phyloP scores from a whole-genome alignment of 768 basidiomycete genomes.

The Gloeopeniophorella convolvens region DNA sequence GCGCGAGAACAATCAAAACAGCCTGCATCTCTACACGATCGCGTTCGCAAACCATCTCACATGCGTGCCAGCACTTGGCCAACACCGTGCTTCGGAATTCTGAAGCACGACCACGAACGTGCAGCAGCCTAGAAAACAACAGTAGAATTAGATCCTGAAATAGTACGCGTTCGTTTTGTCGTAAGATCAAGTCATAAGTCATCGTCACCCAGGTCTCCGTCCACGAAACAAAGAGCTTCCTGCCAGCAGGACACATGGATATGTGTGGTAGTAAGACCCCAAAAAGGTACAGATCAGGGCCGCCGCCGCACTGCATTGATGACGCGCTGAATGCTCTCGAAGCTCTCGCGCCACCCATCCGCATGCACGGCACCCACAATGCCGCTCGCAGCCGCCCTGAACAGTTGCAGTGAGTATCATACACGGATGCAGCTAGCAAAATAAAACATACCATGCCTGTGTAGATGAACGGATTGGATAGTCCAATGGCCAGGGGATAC shows the following conservation, averaged over 20 bases:
- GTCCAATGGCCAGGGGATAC: constrained; percentile 79
- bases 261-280: not conserved
- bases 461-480: constrained; percentile 74
- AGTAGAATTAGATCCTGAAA: constrained; percentile 11
- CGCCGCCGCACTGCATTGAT: constrained; percentile 31
- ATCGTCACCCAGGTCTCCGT: not conserved
- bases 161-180: constrained; percentile 5
- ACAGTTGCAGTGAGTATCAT: not conserved
- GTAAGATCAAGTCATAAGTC: constrained; percentile 7
- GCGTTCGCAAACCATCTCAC: too few relatives aligned
- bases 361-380: constrained; percentile 43
- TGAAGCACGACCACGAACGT: not conserved
- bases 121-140: constrained; percentile 1
- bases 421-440: not conserved
- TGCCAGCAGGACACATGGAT: constrained; percentile 11
- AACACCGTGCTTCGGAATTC: too few relatives aligned
- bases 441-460: constrained; percentile 60
- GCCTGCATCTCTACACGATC: too few relatives aligned
- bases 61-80: too few relatives aligned
- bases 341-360: constrained; percentile 39
- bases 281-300: constrained; percentile 17
- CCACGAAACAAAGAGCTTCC: constrained; percentile 6
- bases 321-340: constrained; percentile 35
- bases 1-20: too few relatives aligned
- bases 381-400: constrained; percentile 47